Percentiles rank a stretch among this genome's conserved stretches.
Evolutionary conservation across 305 asterid species (phyloP).

Genomic region (Ruellia speciosa): DNA sequence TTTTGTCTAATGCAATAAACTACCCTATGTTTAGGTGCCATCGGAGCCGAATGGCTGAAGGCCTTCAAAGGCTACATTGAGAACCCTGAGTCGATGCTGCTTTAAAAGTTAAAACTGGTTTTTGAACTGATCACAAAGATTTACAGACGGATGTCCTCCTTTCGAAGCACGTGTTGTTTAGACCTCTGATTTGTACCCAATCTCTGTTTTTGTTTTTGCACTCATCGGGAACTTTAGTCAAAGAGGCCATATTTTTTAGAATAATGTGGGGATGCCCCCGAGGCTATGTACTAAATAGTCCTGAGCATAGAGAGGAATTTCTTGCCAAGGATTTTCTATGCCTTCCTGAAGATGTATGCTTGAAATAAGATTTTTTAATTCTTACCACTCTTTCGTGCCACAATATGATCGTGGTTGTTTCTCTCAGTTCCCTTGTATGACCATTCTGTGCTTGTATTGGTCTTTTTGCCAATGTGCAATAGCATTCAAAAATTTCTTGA

Average conservation of each 20-base stretch:
- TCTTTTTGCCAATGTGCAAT: too few species aligned
- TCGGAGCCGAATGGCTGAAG: conserved; percentile 95
- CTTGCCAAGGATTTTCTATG: conserved; percentile 10
- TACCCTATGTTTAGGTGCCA: conserved; percentile 40
- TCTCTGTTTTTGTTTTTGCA: conserved; percentile 4
- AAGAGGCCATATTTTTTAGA: conserved; percentile 12
- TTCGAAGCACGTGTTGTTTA: conserved; percentile 17
- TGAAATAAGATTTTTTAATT: conserved; percentile 11
- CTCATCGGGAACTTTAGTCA: conserved; percentile 1
- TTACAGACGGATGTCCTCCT: conserved; percentile 16
- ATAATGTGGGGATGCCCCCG: conserved; percentile 24
- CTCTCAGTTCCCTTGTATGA: not conserved
- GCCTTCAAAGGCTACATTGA: conserved; percentile 90
- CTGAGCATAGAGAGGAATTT: conserved; percentile 15
- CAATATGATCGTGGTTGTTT: not conserved
- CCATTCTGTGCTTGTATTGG: too few species aligned
- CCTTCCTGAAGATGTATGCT: conserved; percentile 1
- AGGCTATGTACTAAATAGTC: conserved; percentile 18
- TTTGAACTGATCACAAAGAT: conserved; percentile 13
- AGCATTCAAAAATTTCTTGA: too few species aligned
- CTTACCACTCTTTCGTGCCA: not conserved
- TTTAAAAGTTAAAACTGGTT: conserved; percentile 25
- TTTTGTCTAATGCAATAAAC: conserved; percentile 8
- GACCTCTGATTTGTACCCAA: conserved; percentile 5
- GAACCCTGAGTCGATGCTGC: conserved; percentile 80